These are phyloP conservation scores for Penicillium crustosum DNA, from an alignment of 2,329 filamentous ascomycete species.

Conservation along the genomic window DNA sequence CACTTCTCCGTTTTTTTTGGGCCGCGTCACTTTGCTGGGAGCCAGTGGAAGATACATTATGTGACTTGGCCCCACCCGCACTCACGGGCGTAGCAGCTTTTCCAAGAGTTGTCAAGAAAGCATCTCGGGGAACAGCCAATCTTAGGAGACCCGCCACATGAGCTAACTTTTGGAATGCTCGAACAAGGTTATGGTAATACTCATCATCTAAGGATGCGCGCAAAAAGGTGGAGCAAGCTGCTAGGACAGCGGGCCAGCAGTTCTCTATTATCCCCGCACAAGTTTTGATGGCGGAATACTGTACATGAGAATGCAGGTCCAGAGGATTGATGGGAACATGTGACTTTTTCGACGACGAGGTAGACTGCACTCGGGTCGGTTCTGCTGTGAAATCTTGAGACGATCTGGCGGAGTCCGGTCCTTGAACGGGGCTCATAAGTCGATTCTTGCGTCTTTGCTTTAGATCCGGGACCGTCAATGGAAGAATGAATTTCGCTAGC, in stretches of 20 bases:
- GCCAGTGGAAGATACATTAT: constrained; percentile 18
- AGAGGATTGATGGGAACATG: constrained; percentile 77
- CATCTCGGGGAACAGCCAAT: constrained; percentile 82
- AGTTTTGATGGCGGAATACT: constrained; percentile 68
- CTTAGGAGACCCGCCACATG: constrained; percentile 90
- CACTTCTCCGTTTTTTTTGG: constrained; percentile 34
- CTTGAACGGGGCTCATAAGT: constrained; percentile 38
- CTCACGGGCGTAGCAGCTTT: constrained; percentile 92
- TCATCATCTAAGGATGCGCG: constrained; percentile 89
- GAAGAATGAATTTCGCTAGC: constrained; percentile 87
- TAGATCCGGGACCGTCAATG: constrained; percentile 78
- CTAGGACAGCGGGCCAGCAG: constrained; percentile 94
- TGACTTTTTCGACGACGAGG: constrained; percentile 26
- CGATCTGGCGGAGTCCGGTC: constrained; percentile 33
- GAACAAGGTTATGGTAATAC: constrained; percentile 87
- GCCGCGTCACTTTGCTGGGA: constrained; percentile 22
- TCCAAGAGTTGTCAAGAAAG: constrained; percentile 87
- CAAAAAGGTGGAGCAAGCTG: constrained; percentile 91
- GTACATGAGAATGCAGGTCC: constrained; percentile 68
- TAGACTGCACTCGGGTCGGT: constrained; percentile 26
- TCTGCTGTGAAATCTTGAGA: constrained; percentile 34
- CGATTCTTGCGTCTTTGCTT: constrained; percentile 51
- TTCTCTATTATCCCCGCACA: constrained; percentile 82
- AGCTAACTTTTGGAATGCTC: constrained; percentile 91
- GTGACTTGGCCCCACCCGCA: constrained; percentile 32